Percentiles rank a stretch among this genome's conserved stretches.
Evolutionary conservation across 768 basidiomycete genomes (phyloP).

Genomic region (Suillus alpinus): DNA sequence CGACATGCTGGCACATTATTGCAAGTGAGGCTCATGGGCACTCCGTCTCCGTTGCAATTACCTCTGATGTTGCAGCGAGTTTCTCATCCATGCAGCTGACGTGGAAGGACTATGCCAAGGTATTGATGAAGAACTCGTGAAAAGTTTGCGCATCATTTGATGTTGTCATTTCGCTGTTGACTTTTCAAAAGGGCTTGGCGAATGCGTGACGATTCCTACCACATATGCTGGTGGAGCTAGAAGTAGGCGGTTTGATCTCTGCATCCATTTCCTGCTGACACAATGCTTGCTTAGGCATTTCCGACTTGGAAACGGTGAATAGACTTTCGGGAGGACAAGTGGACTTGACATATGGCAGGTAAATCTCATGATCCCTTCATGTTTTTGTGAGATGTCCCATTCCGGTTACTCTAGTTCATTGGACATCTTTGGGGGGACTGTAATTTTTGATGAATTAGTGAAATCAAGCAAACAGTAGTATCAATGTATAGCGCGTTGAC

Average conservation of each 20-base stretch:
- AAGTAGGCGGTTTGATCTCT: constrained; percentile 44
- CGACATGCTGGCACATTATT: constrained; percentile 71
- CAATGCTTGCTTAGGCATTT: constrained; percentile 50
- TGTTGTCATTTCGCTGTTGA: constrained; percentile 9
- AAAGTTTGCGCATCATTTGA: constrained; percentile 46
- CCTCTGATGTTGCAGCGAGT: constrained; percentile 58
- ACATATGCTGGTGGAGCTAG: constrained; percentile 98
- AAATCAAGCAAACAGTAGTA: constrained; percentile 22
- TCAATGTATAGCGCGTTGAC: not conserved
- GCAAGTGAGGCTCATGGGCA: constrained; percentile 52
- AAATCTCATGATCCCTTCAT: constrained; percentile 11
- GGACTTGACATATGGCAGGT: constrained; percentile 37
- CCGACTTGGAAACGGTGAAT: constrained; percentile 80
- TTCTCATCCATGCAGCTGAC: constrained; percentile 96
- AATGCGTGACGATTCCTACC: constrained; percentile 89
- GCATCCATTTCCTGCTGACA: constrained; percentile 5
- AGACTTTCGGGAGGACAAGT: constrained; percentile 78
- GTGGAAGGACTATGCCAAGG: constrained; percentile 97
- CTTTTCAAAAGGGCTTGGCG: constrained; percentile 63
- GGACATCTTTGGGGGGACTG: constrained; percentile 71
- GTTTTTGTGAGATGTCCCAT: not conserved
- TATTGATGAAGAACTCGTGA: constrained; percentile 86
- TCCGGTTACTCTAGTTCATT: constrained; percentile 41
- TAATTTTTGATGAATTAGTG: constrained; percentile 57
- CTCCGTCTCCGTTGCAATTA: not conserved